A percentile compares a stretch with the other conserved stretches of the same genome.
These are phyloP conservation scores for Ophioceras dolichostomum DNA, from an alignment of 2,329 filamentous ascomycete species.

Conservation along the genomic window DNA sequence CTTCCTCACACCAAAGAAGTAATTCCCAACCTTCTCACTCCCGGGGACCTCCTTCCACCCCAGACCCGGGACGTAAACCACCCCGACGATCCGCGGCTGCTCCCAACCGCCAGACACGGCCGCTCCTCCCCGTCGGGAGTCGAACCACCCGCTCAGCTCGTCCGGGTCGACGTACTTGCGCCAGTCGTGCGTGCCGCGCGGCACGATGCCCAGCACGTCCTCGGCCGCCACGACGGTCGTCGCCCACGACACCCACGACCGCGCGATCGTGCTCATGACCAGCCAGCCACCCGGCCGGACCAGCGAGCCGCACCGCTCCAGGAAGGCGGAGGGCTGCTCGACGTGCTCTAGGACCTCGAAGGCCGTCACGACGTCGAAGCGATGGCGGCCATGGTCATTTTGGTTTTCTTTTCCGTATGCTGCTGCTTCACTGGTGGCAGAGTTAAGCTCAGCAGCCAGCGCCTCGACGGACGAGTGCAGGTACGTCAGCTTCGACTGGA, in stretches of 20 bases:
- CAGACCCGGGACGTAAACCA: slow-evolving; percentile 79
- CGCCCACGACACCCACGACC: slow-evolving; percentile 80
- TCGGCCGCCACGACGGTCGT: slow-evolving; percentile 90
- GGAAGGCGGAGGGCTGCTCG: slow-evolving; percentile 59
- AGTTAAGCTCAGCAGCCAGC: slow-evolving; percentile 26
- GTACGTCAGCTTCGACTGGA: slow-evolving; percentile 57
- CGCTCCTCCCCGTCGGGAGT: slow-evolving; percentile 22
- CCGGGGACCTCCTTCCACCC: slow-evolving; percentile 79
- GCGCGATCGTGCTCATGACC: slow-evolving; percentile 80
- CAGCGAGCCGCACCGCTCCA: slow-evolving; percentile 58
- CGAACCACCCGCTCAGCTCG: slow-evolving; percentile 53
- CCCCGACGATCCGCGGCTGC: slow-evolving; percentile 56
- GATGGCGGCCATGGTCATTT: neutral
- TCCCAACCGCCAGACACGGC: too few species aligned
- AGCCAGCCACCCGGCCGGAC: slow-evolving; percentile 89
- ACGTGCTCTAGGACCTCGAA: slow-evolving; percentile 98
- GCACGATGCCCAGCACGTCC: slow-evolving; percentile 76
- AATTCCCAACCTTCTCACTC: slow-evolving; percentile 83
- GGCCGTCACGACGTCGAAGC: slow-evolving; percentile 69
- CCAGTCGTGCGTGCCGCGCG: slow-evolving; percentile 92
- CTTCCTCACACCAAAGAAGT: slow-evolving; percentile 77
- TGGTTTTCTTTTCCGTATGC: too few species aligned
- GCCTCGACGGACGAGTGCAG: slow-evolving; percentile 66
- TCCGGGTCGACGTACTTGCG: slow-evolving; percentile 83
- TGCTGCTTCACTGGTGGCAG: too few species aligned